A percentile compares a stretch with the other conserved stretches of the same genome.
These are phyloP conservation scores for Blepharisma japonicum DNA, from an alignment of 73 alveolate species.

Conservation along the genomic window DNA sequence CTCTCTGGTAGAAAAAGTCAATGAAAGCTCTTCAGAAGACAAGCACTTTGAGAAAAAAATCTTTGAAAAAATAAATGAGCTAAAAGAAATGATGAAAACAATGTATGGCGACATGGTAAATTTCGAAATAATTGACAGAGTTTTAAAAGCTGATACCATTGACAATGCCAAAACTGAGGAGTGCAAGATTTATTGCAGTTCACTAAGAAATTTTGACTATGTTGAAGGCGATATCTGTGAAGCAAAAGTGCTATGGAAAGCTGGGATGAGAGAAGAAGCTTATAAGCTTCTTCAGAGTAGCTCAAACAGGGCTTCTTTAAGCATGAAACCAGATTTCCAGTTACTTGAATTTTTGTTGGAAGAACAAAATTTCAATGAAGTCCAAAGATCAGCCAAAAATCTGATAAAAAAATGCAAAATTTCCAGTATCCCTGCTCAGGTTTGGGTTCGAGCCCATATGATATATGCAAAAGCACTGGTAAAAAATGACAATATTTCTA, in stretches of 20 bases:
- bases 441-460: slow-evolving; percentile 17
- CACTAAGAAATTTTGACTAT: neutral
- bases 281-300: neutral
- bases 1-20: neutral
- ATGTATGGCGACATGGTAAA: neutral
- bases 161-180: neutral
- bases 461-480: slow-evolving; percentile 18
- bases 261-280: neutral
- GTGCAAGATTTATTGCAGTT: neutral
- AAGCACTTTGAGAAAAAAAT: neutral
- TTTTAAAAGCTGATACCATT: neutral
- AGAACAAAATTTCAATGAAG: neutral
- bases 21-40: slow-evolving; percentile 5
- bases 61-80: neutral
- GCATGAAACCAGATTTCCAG: neutral
- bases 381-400: neutral
- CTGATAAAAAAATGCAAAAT: neutral
- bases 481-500: neutral
- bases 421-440: neutral
- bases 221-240: slow-evolving; percentile 15
- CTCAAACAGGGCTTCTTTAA: neutral
- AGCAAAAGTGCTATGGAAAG: neutral
- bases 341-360: neutral
- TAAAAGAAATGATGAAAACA: neutral
- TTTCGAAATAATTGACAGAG: neutral